Percentiles rank a stretch among this genome's conserved stretches.
Evolutionary conservation across 2,329 filamentous ascomycete genomes (phyloP).

Genomic region (Venturia aucupariae): DNA sequence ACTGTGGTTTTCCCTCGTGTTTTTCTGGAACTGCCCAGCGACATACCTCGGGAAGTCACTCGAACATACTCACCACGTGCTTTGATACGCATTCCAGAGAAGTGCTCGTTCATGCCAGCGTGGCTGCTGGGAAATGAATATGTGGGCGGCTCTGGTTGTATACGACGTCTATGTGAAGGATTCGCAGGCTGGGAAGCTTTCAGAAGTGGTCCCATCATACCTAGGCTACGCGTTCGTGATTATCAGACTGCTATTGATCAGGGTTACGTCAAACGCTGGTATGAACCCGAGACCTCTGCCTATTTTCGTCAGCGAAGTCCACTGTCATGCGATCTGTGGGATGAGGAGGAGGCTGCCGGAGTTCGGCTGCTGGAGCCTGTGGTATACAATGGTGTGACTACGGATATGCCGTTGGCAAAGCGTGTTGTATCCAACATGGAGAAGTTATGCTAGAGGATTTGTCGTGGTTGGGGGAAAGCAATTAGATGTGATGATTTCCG

Average conservation of each 20-base stretch:
- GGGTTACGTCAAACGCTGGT: background rate
- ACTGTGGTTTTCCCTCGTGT: conserved; percentile 6
- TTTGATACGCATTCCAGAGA: conserved; percentile 5
- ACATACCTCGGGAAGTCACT: background rate
- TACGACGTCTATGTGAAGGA: conserved; percentile 6
- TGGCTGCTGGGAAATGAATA: background rate
- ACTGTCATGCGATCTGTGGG: conserved; percentile 2
- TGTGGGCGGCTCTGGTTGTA: background rate
- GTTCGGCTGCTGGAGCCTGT: background rate
- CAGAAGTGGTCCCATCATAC: background rate
- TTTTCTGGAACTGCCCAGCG: background rate
- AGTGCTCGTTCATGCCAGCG: background rate
- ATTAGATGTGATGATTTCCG: background rate
- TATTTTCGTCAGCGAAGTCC: background rate
- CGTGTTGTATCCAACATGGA: background rate
- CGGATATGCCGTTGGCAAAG: background rate
- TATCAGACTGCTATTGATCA: background rate
- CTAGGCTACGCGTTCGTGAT: background rate
- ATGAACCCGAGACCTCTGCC: background rate
- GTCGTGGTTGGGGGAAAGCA: background rate
- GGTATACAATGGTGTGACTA: conserved; percentile 3
- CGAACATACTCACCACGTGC: background rate
- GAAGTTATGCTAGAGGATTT: background rate
- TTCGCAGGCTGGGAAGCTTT: conserved; percentile 8
- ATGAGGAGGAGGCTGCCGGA: background rate